Conservation (phyloP, 257 asterid genomes). For the Perilla frutescens region DNA sequence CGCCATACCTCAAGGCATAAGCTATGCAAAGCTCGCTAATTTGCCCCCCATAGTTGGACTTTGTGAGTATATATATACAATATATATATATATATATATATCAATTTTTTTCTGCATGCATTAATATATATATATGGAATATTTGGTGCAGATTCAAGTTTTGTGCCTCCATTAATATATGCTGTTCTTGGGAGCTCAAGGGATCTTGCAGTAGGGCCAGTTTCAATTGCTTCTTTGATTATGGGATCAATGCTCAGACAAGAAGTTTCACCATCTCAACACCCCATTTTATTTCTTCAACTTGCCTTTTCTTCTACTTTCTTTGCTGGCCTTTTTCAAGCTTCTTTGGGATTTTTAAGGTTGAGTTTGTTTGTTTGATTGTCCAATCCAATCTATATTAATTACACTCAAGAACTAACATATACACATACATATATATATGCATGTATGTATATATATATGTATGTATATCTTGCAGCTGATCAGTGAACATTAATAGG, state of each 20-base stretch:
- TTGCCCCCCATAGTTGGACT: constrained; percentile 93
- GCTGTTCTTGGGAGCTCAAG: constrained; percentile 92
- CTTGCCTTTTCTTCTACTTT: constrained; percentile 80
- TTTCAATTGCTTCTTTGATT: constrained; percentile 78
- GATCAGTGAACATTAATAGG: no score
- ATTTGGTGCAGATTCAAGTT: constrained; percentile 70
- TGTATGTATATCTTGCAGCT: no score
- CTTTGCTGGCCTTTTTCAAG: constrained; percentile 89
- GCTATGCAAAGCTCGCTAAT: constrained; percentile 90
- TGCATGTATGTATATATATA: no score
- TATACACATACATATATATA: no score
- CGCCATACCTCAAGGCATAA: constrained; percentile 98
- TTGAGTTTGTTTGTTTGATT: background rate
- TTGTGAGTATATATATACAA: constrained; percentile 48
- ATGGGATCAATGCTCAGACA: constrained; percentile 85
- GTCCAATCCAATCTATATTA: no score
- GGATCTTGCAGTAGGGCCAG: constrained; percentile 93
- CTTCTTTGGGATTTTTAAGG: constrained; percentile 82
- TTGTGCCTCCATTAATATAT: constrained; percentile 84
- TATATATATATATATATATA: background rate
- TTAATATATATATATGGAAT: background rate
- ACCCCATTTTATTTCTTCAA: constrained; percentile 77
- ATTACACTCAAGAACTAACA: no score
- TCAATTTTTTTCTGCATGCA: background rate
- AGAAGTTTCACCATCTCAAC: constrained; percentile 62